Base-by-base conservation (phyloP, 495 filamentous ascomycete genomes). In the Penicillium macrosclerotiorum region DNA sequence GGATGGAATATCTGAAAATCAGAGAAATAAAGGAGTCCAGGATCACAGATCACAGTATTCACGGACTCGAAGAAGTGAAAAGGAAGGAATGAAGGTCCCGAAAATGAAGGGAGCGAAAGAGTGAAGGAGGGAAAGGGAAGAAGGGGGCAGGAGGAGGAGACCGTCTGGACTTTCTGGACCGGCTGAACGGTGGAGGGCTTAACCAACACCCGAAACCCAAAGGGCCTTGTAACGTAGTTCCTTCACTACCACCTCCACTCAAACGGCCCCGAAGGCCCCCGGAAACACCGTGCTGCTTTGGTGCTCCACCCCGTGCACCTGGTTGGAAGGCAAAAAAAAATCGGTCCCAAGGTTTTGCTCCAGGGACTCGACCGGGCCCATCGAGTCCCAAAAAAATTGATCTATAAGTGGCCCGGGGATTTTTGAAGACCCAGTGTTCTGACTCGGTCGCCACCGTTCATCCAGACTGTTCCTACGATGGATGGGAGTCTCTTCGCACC, bases 11-110 rank as follows among this genome's bases (percentile, higher is more conserved):
- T 36, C 33, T 33, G 48, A 48, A 34, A 5, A 27, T 8, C n/a
- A n/a, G 51, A 65, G 42, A 51, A 52, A 58, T 56, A 56, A 62
- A 55, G 37, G 65, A 64, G 62, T 59, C 60, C 57, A 70, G 59
- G 66, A 71, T 71, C 58, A 67, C 66, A 53, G 61, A 62, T 67
- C 52, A 60, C 62, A 48, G 55, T 52, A 62, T 62, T 59, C 49
- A 68, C n/a, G 69, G 69, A 64, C 60, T 57, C 49, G 45, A 51
- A 64, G 41, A 62, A 55, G 56, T 59, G 51, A 52, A 57, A 59
- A 47, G 49, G 41, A 57, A 55, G 49, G 51, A 58, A 61, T 33
- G 52, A 49, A 57, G 32, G 42, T n/a, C n/a, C n/a, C n/a, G n/a
- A n/a, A n/a, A n/a, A n/a, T n/a, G n/a, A n/a, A n/a, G n/a, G n/a